A percentile compares a stretch with the other conserved stretches of the same genome.
Conservation (phyloP, 2,329 filamentous ascomycete species). For the Emericellopsis atlantica region DNA sequence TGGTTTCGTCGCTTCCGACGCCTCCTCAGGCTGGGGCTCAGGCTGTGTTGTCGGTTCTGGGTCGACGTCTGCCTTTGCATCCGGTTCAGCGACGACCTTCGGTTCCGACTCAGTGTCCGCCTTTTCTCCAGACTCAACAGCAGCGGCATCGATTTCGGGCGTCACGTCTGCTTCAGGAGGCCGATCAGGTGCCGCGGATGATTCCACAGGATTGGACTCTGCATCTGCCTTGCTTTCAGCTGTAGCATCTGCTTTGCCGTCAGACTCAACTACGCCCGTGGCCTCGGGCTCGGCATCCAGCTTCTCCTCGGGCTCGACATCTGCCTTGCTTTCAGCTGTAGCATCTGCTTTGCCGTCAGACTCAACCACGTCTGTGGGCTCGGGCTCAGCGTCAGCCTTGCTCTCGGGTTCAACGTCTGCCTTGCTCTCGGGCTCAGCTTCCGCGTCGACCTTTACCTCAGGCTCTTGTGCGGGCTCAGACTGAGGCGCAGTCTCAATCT, state of each 20-base stretch:
- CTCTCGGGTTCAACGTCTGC: too few species aligned
- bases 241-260: neutral
- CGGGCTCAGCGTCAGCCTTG: too few species aligned
- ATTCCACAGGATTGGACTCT: neutral
- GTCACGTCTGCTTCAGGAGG: neutral
- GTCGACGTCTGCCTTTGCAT: neutral
- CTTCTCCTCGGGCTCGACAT: neutral
- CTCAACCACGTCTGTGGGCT: too few species aligned
- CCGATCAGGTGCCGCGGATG: neutral
- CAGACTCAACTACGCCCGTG: too few species aligned
- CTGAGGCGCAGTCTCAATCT: too few species aligned
- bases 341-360: neutral
- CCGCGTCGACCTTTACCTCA: too few species aligned
- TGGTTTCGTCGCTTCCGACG: neutral
- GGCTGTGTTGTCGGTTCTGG: too few species aligned
- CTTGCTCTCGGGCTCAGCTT: too few species aligned
- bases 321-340: neutral
- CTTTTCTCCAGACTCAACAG: neutral
- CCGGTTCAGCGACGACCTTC: neutral
- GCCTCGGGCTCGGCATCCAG: neutral
- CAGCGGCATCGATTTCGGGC: neutral
- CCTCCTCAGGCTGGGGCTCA: too few species aligned
- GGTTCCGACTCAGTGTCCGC: neutral
- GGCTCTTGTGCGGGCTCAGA: too few species aligned
- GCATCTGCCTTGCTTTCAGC: neutral